Conservation (phyloP, 1,139 yeast species). For the Kurtzmaniella quercitrusa region DNA sequence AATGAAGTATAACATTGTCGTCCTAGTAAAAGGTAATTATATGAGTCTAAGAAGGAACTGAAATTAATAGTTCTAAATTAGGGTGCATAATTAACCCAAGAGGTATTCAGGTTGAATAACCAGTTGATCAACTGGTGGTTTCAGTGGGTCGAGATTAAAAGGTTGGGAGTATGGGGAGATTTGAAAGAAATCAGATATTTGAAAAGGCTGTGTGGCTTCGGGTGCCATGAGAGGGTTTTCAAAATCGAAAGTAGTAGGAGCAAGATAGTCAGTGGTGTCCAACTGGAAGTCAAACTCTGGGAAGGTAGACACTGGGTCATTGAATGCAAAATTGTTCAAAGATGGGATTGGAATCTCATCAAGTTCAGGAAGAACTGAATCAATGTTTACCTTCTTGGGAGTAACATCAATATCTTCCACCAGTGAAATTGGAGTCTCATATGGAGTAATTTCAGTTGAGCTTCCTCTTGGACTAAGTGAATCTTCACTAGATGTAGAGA, state of each 20-base stretch:
- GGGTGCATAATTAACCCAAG: background rate
- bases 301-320: background rate
- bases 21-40: background rate
- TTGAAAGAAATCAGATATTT: background rate
- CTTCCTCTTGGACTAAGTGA: background rate
- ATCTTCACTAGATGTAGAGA: background rate
- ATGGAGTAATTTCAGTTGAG: slow-evolving; percentile 1
- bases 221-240: background rate
- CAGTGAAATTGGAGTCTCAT: slow-evolving; percentile 6
- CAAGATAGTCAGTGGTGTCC: background rate
- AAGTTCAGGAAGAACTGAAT: background rate
- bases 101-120: background rate
- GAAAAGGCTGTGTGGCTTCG: background rate
- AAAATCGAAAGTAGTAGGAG: background rate
- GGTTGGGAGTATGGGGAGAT: background rate
- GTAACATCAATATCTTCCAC: slow-evolving; percentile 1
- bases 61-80: background rate
- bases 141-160: background rate
- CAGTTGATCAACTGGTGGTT: background rate
- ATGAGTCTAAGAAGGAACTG: background rate
- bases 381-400: slow-evolving; percentile 2
- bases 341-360: background rate
- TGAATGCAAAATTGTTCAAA: background rate
- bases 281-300: background rate
- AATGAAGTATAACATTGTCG: too few relatives aligned